Conservation (phyloP, 257 asterid genomes). For the Ligustrum vulgare region DNA sequence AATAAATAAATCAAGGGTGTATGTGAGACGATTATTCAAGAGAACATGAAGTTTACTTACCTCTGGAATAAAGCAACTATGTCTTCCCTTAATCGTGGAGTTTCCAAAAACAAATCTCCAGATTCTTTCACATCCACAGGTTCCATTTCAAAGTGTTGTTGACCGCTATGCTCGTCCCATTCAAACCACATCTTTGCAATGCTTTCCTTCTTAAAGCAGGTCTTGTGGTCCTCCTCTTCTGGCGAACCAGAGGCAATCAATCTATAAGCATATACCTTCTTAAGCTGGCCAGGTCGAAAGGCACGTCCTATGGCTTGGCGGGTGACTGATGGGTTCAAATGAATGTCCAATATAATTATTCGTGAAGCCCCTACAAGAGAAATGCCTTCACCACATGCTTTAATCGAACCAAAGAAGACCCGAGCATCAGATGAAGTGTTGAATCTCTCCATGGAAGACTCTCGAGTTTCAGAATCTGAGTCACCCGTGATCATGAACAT, state of each 20-base stretch:
- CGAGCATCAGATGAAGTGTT: conserved; percentile 73
- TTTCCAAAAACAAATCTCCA: too few species aligned
- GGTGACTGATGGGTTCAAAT: conserved; percentile 44
- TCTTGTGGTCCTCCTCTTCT: conserved; percentile 50
- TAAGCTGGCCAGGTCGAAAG: conserved; percentile 87
- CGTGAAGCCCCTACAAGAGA: conserved; percentile 50
- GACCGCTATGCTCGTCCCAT: conserved; percentile 73
- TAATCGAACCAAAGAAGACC: conserved; percentile 91
- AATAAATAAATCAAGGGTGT: too few species aligned
- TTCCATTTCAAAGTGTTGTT: conserved; percentile 23
- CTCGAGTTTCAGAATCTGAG: conserved; percentile 69
- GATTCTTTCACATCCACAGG: too few species aligned
- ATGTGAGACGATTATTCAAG: too few species aligned
- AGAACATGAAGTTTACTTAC: too few species aligned
- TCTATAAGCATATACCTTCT: conserved; percentile 75
- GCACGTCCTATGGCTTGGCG: conserved; percentile 99
- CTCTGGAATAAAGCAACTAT: too few species aligned
- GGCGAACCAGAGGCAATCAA: conserved; percentile 47
- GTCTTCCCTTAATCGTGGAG: too few species aligned
- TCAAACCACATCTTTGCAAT: conserved; percentile 96
- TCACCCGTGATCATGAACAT: conserved; percentile 77
- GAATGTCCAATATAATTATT: too few species aligned
- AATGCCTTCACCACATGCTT: conserved; percentile 95
- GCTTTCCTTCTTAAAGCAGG: conserved; percentile 87
- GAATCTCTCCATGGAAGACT: conserved; percentile 68